phyloP scores from a whole-genome alignment of 441 rosid species.

The Gossypium laxum region DNA sequence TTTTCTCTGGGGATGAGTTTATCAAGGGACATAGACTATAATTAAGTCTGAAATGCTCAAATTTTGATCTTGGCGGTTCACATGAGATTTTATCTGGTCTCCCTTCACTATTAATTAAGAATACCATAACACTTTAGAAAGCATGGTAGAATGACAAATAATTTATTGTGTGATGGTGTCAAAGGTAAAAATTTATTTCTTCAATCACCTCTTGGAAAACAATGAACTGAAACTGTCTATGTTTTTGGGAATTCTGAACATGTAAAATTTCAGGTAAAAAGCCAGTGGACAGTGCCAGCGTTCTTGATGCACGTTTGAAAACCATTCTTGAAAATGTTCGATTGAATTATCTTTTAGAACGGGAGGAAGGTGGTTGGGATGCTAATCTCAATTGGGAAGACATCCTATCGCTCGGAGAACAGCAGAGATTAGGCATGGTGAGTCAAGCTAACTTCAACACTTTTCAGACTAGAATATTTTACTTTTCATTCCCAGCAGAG shows the following conservation, averaged over 20 bases:
- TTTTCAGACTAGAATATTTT: conserved; percentile 4
- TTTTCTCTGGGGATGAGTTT: neutral
- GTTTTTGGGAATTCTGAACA: conserved; percentile 6
- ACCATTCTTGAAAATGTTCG: conserved; percentile 76
- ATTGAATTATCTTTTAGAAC: conserved; percentile 73
- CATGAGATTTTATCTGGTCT: neutral
- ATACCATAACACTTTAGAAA: neutral
- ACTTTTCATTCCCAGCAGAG: neutral
- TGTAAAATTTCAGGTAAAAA: conserved; percentile 34
- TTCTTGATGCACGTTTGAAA: conserved; percentile 58
- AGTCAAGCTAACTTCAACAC: conserved; percentile 14
- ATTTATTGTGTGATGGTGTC: neutral
- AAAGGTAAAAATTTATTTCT: neutral
- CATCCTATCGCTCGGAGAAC: conserved; percentile 90
- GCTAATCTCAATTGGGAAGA: conserved; percentile 85
- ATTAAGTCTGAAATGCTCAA: conserved; percentile 1
- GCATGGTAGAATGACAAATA: neutral
- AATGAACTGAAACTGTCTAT: neutral
- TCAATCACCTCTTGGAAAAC: neutral
- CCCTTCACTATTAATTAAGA: neutral
- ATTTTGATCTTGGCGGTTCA: neutral
- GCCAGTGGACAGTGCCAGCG: conserved; percentile 26
- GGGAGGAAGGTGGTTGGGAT: conserved; percentile 87
- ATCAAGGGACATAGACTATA: neutral
- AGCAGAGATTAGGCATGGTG: conserved; percentile 98